Conservation (phyloP, 2,329 filamentous ascomycete species). For the Setomelanomma holmii region DNA sequence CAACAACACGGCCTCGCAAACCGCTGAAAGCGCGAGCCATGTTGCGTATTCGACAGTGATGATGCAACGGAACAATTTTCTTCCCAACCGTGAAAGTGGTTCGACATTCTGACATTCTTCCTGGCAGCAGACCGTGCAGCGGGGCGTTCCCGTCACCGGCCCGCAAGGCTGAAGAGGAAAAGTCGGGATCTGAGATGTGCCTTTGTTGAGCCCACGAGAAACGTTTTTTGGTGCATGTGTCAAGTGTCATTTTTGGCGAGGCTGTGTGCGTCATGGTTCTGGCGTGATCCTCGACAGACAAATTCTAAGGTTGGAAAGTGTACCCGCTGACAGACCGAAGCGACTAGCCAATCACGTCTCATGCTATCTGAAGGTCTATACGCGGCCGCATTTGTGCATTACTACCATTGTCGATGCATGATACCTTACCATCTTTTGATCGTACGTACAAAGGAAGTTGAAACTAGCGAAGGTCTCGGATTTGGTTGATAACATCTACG, state of each 20-base stretch:
- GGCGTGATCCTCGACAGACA: conserved; percentile 24
- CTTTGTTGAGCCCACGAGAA: not conserved
- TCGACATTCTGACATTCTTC: not conserved
- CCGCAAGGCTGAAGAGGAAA: conserved; percentile 19
- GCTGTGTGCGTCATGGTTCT: conserved; percentile 15
- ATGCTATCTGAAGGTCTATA: too few relatives aligned
- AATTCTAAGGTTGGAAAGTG: conserved; percentile 7
- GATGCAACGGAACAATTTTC: not conserved
- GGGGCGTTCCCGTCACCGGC: conserved; percentile 18
- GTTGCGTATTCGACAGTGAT: not conserved
- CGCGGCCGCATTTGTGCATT: too few relatives aligned
- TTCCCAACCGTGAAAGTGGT: not conserved
- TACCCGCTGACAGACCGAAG: too few relatives aligned
- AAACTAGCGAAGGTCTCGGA: too few relatives aligned
- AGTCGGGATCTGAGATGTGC: conserved; percentile 9
- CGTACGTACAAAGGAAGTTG: too few relatives aligned
- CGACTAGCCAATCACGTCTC: too few relatives aligned
- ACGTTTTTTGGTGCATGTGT: conserved; percentile 18
- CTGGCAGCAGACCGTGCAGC: conserved; percentile 13
- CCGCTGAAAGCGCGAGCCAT: not conserved
- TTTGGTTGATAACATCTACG: too few relatives aligned
- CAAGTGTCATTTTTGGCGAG: conserved; percentile 10
- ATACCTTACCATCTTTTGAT: too few relatives aligned
- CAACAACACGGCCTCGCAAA: not conserved
- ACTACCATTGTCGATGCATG: too few relatives aligned